Base-by-base conservation (phyloP, 225 moss, liverwort and hornwort genomes). In the Pseudoscleropodium purum region DNA sequence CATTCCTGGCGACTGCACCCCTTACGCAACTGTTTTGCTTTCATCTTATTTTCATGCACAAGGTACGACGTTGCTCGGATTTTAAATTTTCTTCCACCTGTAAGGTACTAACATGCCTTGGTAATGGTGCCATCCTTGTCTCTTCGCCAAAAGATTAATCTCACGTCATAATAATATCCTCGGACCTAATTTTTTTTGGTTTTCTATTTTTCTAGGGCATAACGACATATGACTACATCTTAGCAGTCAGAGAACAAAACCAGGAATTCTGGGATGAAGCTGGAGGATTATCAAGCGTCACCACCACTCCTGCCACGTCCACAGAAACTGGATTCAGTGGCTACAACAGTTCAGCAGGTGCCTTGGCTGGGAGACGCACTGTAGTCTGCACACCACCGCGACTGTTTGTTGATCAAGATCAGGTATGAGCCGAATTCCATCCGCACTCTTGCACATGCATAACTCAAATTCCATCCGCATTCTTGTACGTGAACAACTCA, bases 341-440 rank as follows among this genome's bases (percentile, higher is more conserved):
- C 81, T 92, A 92, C 86, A 94, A 91, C 68, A 98, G 96, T 89
- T 94, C 97, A 74, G 82, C 92, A 37, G 95, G 94, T 56, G 93
- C 89, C 33, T 89, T 95, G 64, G 91, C 88, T 88, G 88, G 93
- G 84, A 95, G 93, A 63, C 95, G 95, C 83, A 91, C 85, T 36
- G 96, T 97, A 11, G 96, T 96, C 91, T 98, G 98, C 92, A 98
- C 98, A 84, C 98, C 98, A 25, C 98, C 98, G 60, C 96, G 96
- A 74, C 60, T 97, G 91, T 97, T 98, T 90, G 97, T 96, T 56
- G 98, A 97, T 81, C 93, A 91, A 85, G 95, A 96, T 75, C 98
- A 97, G 98, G 97, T 96, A 83, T n/a, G n/a, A n/a, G n/a, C n/a
- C n/a, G n/a, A n/a, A n/a, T n/a, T n/a, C n/a, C n/a, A n/a, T n/a